These are phyloP conservation scores for Leavenworthia alabamica DNA, from an alignment of 345 rosid species.

Conservation along the genomic window DNA sequence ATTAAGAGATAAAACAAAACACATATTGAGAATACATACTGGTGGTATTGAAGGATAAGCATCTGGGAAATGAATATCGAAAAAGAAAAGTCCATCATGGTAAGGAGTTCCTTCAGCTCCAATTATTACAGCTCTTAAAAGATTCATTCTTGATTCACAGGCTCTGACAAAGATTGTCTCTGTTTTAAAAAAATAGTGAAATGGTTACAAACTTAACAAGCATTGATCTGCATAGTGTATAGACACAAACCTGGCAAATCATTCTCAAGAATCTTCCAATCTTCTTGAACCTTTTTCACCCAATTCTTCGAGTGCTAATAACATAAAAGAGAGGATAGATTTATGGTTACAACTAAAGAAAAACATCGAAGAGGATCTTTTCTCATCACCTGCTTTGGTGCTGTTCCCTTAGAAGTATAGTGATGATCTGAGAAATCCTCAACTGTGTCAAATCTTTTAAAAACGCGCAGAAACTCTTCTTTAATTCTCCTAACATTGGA, in stretches of 20 bases:
- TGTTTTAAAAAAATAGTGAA: constrained; percentile 23
- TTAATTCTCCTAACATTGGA: constrained; percentile 12
- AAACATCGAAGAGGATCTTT: background rate
- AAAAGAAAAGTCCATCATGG: constrained; percentile 92
- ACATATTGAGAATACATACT: constrained; percentile 40
- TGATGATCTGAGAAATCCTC: constrained; percentile 70
- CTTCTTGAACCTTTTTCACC: constrained; percentile 78
- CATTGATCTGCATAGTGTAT: background rate
- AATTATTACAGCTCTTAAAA: constrained; percentile 78
- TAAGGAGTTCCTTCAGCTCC: constrained; percentile 98
- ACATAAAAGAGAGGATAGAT: constrained; percentile 2
- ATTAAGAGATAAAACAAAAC: background rate
- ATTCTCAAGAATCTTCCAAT: constrained; percentile 82
- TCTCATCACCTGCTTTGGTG: constrained; percentile 44
- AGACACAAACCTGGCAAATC: constrained; percentile 78
- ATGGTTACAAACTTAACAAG: background rate
- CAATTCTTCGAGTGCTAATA: constrained; percentile 55
- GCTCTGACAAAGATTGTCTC: constrained; percentile 80
- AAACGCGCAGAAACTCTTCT: constrained; percentile 43
- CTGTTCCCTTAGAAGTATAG: constrained; percentile 34
- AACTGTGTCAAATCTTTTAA: constrained; percentile 66
- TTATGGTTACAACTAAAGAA: background rate
- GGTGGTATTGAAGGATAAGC: constrained; percentile 72
- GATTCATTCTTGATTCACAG: constrained; percentile 87
- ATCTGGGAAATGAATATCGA: constrained; percentile 73